Base-by-base conservation (phyloP, 148 eudicot genomes). In the Camellia granthamiana region DNA sequence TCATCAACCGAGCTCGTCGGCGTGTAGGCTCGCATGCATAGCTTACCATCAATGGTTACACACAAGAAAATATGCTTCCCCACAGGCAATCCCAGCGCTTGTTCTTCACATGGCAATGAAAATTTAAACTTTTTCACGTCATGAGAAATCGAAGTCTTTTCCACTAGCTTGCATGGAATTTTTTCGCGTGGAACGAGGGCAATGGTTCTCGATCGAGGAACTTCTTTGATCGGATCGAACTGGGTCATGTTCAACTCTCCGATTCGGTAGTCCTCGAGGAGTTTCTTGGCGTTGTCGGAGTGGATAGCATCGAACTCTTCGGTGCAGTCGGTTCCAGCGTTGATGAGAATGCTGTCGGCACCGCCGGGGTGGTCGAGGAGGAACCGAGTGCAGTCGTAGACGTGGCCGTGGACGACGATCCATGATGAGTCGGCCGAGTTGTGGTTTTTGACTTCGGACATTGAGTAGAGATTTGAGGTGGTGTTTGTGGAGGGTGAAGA, bases 251-350 rank as follows among this genome's bases (percentile, higher is more conserved):
- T 86, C 70, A 95, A 46, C 75, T 95, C 99, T 0, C 97, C 99
- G 7, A 93, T 80, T 0, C 93, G 72, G 74, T 72, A 93, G 13
- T 95, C 93, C 42, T 95, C 97, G 3, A 95, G 85, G 7, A 93
- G 83, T 51, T 86, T 89, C 84, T 93, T 93, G 30, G 99, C 99
- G 78, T 92, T 93, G 70, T 81, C 90, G 1, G 99, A 95, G 85
- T 95, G 99, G 41, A 95, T 93, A 3, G 97, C 97, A 7, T 95
- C 97, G 63, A 95, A 95, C 72, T 95, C 99, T 52, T 95, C 97
- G 0, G 97, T 90, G 81, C 99, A 93, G 70, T 95, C 99, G 0
- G 97, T 89, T 15, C 99, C 99, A 0, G 97, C 97, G 47, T 95
- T 95, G 83, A 93, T 93, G 74, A 95, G 89, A 72, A 95, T 95